A percentile compares a stretch with the other conserved stretches of the same genome.
Evolutionary conservation across 2,329 filamentous ascomycete species (phyloP).

Genomic region (Ciborinia camelliae): DNA sequence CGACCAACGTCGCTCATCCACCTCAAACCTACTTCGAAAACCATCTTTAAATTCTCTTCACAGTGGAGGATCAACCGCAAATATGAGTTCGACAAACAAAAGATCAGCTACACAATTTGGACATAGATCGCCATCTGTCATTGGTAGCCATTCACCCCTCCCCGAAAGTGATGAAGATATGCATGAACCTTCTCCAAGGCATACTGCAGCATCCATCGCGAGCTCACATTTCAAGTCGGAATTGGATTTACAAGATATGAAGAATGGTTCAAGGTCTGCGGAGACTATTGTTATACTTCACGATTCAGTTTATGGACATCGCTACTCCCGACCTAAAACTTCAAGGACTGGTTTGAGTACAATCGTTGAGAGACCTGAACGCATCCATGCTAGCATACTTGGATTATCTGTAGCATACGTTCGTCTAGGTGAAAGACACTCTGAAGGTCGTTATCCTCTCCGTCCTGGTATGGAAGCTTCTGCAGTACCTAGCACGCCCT

Average conservation of each 20-base stretch:
- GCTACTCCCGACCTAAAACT: conserved; percentile 79
- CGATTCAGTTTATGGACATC: conserved; percentile 92
- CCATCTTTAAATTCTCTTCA: conserved; percentile 45
- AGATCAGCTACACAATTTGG: conserved; percentile 44
- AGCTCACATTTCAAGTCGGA: conserved; percentile 36
- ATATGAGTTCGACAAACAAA: conserved; percentile 40
- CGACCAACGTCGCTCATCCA: conserved; percentile 40
- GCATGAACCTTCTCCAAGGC: conserved; percentile 37
- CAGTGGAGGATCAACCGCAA: conserved; percentile 39
- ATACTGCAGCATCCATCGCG: conserved; percentile 48
- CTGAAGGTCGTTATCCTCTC: conserved; percentile 64
- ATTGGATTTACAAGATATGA: conserved; percentile 32
- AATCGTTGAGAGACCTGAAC: conserved; percentile 91
- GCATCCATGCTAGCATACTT: conserved; percentile 77
- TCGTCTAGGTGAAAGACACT: conserved; percentile 77
- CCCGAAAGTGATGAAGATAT: conserved; percentile 37
- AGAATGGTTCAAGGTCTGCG: conserved; percentile 37
- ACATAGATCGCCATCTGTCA: conserved; percentile 33
- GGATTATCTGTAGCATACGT: conserved; percentile 88
- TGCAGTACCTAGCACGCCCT: conserved; percentile 61
- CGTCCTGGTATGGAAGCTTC: conserved; percentile 57
- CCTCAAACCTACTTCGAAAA: conserved; percentile 43
- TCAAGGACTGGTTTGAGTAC: conserved; percentile 67
- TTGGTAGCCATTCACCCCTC: conserved; percentile 42
- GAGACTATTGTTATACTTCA: conserved; percentile 83